Conservation (phyloP, 75 land plant species). For the Pinus albicaulis region DNA sequence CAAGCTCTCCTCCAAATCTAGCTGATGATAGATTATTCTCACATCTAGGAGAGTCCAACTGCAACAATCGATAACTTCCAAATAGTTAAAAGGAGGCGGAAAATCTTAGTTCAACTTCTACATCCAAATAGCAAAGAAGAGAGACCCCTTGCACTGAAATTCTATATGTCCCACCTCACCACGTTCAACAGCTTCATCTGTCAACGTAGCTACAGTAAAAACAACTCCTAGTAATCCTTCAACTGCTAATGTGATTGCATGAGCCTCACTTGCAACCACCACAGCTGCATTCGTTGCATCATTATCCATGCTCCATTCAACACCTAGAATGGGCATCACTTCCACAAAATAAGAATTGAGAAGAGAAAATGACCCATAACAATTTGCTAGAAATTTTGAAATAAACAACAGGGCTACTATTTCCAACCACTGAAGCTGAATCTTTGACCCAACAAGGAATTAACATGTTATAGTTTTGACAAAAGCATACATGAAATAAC, state of each 20-base stretch:
- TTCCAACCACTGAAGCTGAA: neutral
- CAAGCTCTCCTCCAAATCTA: constrained; percentile 50
- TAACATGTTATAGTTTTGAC: neutral
- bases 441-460: neutral
- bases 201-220: constrained; percentile 91
- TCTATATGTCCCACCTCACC: constrained; percentile 66
- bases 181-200: constrained; percentile 90
- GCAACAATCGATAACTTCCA: neutral
- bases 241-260: constrained; percentile 92
- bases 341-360: neutral
- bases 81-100: neutral
- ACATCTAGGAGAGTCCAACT: constrained; percentile 83
- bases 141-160: neutral
- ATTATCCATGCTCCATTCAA: constrained; percentile 95
- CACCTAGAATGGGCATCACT: constrained; percentile 39
- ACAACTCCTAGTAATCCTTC: constrained; percentile 96
- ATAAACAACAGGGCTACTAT: neutral
- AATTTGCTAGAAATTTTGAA: neutral
- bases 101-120: neutral
- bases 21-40: constrained; percentile 28
- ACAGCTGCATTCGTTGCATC: constrained; percentile 92
- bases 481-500: neutral
- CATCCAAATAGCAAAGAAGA: neutral
- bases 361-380: neutral
- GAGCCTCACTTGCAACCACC: constrained; percentile 96